Conservation (phyloP, 2,329 filamentous ascomycete species). For the Aspergillus sp. region DNA sequence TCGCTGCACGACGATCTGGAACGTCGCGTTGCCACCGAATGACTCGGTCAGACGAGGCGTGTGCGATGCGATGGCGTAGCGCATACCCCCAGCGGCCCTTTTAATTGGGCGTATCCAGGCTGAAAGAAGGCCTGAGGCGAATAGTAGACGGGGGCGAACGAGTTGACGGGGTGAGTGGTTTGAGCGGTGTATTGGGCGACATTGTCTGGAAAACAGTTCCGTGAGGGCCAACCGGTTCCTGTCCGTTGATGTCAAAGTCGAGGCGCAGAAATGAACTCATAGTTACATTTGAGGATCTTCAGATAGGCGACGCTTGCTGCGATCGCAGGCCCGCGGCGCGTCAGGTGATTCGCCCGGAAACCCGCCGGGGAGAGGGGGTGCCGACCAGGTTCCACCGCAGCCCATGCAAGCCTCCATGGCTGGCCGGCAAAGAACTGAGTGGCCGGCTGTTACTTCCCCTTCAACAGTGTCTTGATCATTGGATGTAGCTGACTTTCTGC, state of each 20-base stretch:
- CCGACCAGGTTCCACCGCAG: not conserved
- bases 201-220: not conserved
- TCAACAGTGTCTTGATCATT: not conserved
- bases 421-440: not conserved
- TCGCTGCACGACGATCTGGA: not conserved
- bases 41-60: not conserved
- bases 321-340: not conserved
- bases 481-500: not conserved
- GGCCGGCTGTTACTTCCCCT: not conserved
- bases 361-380: not conserved
- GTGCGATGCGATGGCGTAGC: not conserved
- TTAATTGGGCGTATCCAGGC: not conserved
- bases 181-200: not conserved
- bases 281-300: not conserved
- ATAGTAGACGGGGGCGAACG: too few species aligned
- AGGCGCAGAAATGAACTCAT: not conserved
- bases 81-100: not conserved
- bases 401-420: not conserved
- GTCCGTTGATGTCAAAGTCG: not conserved
- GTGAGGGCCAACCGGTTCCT: not conserved
- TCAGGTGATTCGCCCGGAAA: constrained; percentile 1
- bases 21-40: not conserved
- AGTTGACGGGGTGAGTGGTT: not conserved
- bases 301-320: not conserved
- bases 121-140: too few species aligned